Percentiles rank a stretch among this genome's conserved stretches.
Evolutionary conservation across 495 filamentous ascomycete species (phyloP).

Genomic region (Cudoniella acicularis): DNA sequence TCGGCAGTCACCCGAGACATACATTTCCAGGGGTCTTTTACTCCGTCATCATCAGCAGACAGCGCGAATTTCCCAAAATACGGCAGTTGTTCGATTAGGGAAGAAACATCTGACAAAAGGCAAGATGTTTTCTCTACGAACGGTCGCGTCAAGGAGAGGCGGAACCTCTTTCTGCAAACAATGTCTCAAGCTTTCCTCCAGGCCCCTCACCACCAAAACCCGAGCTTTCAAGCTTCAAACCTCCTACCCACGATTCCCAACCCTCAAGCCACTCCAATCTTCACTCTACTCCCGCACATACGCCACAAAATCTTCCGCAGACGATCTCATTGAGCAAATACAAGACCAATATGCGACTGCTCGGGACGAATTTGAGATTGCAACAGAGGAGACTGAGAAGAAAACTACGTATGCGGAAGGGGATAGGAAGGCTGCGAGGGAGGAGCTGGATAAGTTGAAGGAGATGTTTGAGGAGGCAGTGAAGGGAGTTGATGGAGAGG

Average conservation of each 20-base stretch:
- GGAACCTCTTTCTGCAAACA: conserved; percentile 1
- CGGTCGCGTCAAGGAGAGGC: conserved; percentile 2
- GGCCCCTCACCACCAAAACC: not conserved
- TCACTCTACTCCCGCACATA: conserved; percentile 16
- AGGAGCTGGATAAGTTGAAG: conserved; percentile 47
- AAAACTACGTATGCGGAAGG: conserved; percentile 49
- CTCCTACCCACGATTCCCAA: too few species aligned
- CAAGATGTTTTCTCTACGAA: conserved; percentile 16
- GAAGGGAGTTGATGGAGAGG: conserved; percentile 36
- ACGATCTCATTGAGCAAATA: conserved; percentile 40
- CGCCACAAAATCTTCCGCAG: conserved; percentile 30
- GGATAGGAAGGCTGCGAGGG: conserved; percentile 48
- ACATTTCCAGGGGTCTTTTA: not conserved
- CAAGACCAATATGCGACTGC: conserved; percentile 45
- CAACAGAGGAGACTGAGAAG: conserved; percentile 52
- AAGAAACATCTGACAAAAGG: not conserved
- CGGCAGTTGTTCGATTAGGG: not conserved
- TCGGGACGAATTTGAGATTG: conserved; percentile 54
- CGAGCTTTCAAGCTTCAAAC: not conserved
- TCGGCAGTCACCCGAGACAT: too few species aligned
- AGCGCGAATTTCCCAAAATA: not conserved
- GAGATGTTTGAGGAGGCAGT: conserved; percentile 41
- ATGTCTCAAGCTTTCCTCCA: conserved; percentile 6
- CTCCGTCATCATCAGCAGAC: not conserved
- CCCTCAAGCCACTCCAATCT: not conserved